phyloP scores from a whole-genome alignment of 768 basidiomycete genomes.

The Boletus reticuloceps region DNA sequence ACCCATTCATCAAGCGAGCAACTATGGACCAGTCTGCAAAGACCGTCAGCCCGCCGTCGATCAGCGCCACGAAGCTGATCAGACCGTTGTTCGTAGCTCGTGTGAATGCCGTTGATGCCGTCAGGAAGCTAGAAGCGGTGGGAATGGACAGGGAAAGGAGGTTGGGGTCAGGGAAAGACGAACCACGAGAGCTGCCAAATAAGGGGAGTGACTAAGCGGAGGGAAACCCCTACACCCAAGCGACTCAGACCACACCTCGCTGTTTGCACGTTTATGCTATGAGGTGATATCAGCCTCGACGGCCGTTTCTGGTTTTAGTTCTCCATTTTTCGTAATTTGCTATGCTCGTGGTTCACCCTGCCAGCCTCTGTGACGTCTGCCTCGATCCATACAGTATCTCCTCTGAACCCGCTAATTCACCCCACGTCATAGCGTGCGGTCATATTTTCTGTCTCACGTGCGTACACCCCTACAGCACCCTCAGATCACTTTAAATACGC shows the following conservation, averaged over 20 bases:
- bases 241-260: slow-evolving; percentile 7
- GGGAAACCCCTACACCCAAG: slow-evolving; percentile 22
- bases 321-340: slow-evolving; percentile 24
- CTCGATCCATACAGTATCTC: slow-evolving; percentile 57
- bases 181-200: slow-evolving; percentile 22
- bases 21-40: no score
- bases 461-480: slow-evolving; percentile 29
- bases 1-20: slow-evolving; percentile 35
- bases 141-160: neutral
- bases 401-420: slow-evolving; percentile 47
- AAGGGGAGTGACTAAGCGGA: slow-evolving; percentile 23
- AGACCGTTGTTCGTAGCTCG: slow-evolving; percentile 34
- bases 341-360: slow-evolving; percentile 65
- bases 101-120: slow-evolving; percentile 15
- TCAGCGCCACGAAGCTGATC: slow-evolving; percentile 29
- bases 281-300: slow-evolving; percentile 30
- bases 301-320: slow-evolving; percentile 26
- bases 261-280: slow-evolving; percentile 34
- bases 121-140: neutral
- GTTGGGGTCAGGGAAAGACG: neutral
- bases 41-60: neutral
- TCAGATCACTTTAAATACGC: slow-evolving; percentile 11
- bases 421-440: slow-evolving; percentile 73
- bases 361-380: slow-evolving; percentile 77
- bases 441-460: slow-evolving; percentile 73